Evolutionary conservation across 129 eudicot species (phyloP), one percentile per base, ranked within the genome.

Genomic region (Helianthus annuus): DNA sequence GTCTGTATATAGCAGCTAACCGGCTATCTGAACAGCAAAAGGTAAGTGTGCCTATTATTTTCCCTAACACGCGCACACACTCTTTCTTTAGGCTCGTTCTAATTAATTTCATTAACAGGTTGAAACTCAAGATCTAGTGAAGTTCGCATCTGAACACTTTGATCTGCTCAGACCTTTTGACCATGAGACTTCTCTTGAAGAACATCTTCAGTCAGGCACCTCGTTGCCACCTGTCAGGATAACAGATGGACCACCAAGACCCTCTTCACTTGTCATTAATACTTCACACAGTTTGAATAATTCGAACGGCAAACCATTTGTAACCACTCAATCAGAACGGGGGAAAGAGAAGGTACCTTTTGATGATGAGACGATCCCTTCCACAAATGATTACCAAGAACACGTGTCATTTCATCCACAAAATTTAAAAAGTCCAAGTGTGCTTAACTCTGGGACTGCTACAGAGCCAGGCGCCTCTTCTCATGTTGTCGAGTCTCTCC

Each of bases 1-100:
- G 32, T 49, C 74, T 67, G 19, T 88, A 63, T 45, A 29, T 88
- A 74, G 85, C 86, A 4, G 59, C 59, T 40, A 73, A 83, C 73
- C 48, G 75, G 55, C 81, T 91, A 53, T 77, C 91, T 44, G 79
- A 84, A 68, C 74, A 49, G 15, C 85, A 91, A 71, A 84, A 84
- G 96, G 91, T 42, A 68, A 27, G 73, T 52, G 65, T 73, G 22
- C 46, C 19, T 22, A 1, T 58, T 46, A 44, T 53, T 59, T 29
- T 13, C 4, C 32, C 17, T 16, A 0, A 64, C 32, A 64, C 48
- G 11, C n/a, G 12, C 6, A 9, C 48, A 63, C 2, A 4, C 3
- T 24, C n/a, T 10, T 1, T 6, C 24, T 13, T 64, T 7, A 39
- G 40, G 44, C 10, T 78, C 11, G 4, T 56, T 58, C 51, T 24